Evolutionary conservation across 106 monocot genomes (phyloP), one percentile per base, ranked within the genome.

Genomic region (Vanilla planifolia): DNA sequence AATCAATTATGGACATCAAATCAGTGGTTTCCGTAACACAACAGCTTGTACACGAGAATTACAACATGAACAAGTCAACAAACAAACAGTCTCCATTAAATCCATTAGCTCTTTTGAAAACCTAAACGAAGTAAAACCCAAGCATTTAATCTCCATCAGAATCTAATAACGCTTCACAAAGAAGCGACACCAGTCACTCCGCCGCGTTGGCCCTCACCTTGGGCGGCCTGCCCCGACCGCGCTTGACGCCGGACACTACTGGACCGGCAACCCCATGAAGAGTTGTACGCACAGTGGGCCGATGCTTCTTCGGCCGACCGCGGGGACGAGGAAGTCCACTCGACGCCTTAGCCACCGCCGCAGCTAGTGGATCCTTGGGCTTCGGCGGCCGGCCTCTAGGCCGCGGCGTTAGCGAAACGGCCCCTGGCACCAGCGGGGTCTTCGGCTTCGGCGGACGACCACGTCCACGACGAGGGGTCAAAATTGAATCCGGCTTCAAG

Each of bases 371-470:
- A 56, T 76, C 85, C 69, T 85, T 81, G 3, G 78, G 55, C 76
- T 90, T 90, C 3, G 85, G 71, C 3, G 81, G 86, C 11, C 81
- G 69, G 21, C 86, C 81, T 13, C 86, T 73, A 33, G 80, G 51
- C 4, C 74, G 65, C 53, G 66, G 62, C 10, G 79, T 61, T 9
- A 37, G 17, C 34, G 59, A 37, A 17, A 9, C 26, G 9, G 16
- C 0, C 16, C 42, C 42, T 42, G 15, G 73, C 2, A 65, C 58
- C 17, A 71, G 9, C 1, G 72, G 59, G 55, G 73, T 85, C 66
- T 81, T 81, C 3, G 73, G 55, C 73, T 90, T 90, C 3, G 85
- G 74, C 3, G 81, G 86, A 9, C 81, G 69, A 10, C 86, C 81
- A 15, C 86, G 76, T 15, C 42, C 20, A 56, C 51, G 20, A 36